Conservation (phyloP, 352 stramenopile species). For the Phytophthora gonapodyides region DNA sequence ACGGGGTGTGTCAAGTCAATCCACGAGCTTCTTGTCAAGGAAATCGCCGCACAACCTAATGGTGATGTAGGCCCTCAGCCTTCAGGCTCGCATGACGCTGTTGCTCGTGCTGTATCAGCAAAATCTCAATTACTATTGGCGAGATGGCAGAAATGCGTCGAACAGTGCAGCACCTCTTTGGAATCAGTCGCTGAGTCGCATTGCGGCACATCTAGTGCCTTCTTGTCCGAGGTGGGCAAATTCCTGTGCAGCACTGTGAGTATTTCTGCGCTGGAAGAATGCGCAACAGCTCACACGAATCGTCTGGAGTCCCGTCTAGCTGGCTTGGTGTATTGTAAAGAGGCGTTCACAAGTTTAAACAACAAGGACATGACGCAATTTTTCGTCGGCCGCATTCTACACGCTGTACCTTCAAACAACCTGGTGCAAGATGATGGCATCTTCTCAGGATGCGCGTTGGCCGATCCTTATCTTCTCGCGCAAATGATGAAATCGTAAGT, state of each 20-base stretch:
- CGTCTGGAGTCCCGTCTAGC: conserved; percentile 43
- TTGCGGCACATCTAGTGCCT: neutral
- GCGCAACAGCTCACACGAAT: conserved; percentile 32
- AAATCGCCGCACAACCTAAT: conserved; percentile 15
- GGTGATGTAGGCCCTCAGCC: conserved; percentile 5
- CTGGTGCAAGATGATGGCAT: conserved; percentile 36
- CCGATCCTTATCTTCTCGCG: conserved; percentile 26
- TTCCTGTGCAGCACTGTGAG: conserved; percentile 39
- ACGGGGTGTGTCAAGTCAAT: conserved; percentile 45
- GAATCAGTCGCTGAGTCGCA: conserved; percentile 14
- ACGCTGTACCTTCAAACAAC: conserved; percentile 33
- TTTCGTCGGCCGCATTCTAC: conserved; percentile 43
- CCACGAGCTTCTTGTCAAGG: conserved; percentile 33
- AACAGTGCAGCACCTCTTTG: conserved; percentile 4
- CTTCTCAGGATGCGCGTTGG: conserved; percentile 32
- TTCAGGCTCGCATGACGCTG: conserved; percentile 34
- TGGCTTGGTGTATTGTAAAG: conserved; percentile 38
- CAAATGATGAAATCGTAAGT: conserved; percentile 31
- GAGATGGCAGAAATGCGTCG: conserved; percentile 34
- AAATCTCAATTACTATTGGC: conserved; percentile 41
- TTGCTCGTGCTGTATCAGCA: conserved; percentile 31
- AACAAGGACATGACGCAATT: conserved; percentile 33
- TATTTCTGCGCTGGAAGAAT: conserved; percentile 35
- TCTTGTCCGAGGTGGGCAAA: conserved; percentile 29
- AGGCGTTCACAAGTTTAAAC: conserved; percentile 24